Evolutionary conservation across 2,329 filamentous ascomycete genomes (phyloP), one percentile per base, ranked within the genome.

Genomic region (Pseudogymnoascus sp.): DNA sequence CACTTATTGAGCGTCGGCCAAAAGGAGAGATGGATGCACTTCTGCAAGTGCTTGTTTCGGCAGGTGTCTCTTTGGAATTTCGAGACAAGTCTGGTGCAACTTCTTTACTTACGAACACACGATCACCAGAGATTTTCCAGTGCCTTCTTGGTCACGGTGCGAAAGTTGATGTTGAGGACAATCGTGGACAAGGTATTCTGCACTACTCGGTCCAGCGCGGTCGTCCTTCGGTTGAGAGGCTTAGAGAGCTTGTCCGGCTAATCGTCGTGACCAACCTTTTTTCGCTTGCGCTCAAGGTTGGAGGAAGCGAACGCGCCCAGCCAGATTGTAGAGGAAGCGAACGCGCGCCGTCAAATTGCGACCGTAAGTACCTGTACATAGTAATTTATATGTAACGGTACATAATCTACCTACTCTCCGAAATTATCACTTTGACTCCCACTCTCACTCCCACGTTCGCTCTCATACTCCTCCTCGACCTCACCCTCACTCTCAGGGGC

Each of bases 121-220:
- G 3, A 21, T 55, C 38, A 10, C 33, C 48, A 34, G 39, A 55
- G 15, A 4, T 52, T 33, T 59, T 59, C 19, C 23, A 59, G 13
- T 28, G 33, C 21, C 38, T 62, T 9, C 41, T 62, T 15, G 59
- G 48, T 18, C 55, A 61, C 7, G 61, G 59, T 10, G 30, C 60
- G 26, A 33, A 23, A 13, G 34, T 61, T 37, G 52, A 62, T 23
- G 33, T 23, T 5, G 57, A 57, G 34, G 60, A 62, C 23, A 59
- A 61, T 10, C 19, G 34, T n/a, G 61, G 61, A 10, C 38, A 45
- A 26, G 64, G 62, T 23, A 61, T 41, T 52, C 61, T 62, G 12
- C 60, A 60, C 52, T 39, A 33, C 30, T 39, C 33, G 33, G 33
- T 34, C 12, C 33, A 34, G n/a, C 33, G 33, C 33, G 12, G 12